Base-by-base conservation (phyloP, 306 rosid genomes). In the Geum urbanum region DNA sequence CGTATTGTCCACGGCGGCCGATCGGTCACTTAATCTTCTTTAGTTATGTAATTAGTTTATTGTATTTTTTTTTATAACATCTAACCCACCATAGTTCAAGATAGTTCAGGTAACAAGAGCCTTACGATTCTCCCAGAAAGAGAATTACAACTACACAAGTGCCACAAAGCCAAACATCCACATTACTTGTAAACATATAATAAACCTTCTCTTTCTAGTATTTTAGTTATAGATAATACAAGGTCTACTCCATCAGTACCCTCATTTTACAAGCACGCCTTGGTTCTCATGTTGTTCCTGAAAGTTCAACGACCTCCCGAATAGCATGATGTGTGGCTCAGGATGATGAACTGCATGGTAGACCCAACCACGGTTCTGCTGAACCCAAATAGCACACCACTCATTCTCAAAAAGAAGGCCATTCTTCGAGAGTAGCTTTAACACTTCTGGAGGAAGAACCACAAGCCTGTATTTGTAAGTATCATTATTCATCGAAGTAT, bases 301-400 rank as follows among this genome's bases (percentile, higher is more conserved):
- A 67, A 66, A 92, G 80, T 88, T 86, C 78, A 92, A 77, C 8
- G 97, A 88, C 91, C 98, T 92, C 89, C 96, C 86, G 85, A 92
- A 92, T 22, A 92, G 97, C 98, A 92, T 90, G 61, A 92, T 90
- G 83, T 90, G 97, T 61, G 96, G 98, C 86, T 92, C 97, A 0
- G 97, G 97, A 43, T 91, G 97, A 56, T 92, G 98, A 74, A 92
- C 86, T 6, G 98, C 97, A 54, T 88, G 88, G 52, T 92, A 97
- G 67, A 92, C 94, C 98, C 98, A 92, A 5, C 98, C 98, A 37
- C 97, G 98, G 73, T 96, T 92, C 86, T 92, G 98, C 92, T 92
- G 98, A 53, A 92, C 97, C 50, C 97, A 96, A 51, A 92, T 85
- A 9, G 94, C 97, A 5, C 98, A 89, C 94, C 98, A 92, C 66